Base-by-base conservation (phyloP, 2,329 filamentous ascomycete species). In the Aspergillus latus region DNA sequence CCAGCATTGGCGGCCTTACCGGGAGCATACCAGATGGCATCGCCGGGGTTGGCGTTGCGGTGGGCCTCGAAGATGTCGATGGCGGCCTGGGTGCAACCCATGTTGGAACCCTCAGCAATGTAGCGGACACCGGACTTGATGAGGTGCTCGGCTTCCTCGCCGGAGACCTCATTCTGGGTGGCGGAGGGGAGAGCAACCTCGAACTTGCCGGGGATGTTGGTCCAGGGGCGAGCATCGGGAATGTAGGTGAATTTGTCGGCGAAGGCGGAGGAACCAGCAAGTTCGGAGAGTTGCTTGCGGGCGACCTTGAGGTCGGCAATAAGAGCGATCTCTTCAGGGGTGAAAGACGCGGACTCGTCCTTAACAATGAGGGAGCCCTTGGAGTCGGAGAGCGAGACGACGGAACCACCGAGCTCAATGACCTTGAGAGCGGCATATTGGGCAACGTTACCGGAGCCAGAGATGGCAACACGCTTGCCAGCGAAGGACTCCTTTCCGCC, bases 1-100 rank as follows among this genome's bases (percentile, higher is more conserved):
- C 94, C 94, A 66, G 91, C 92, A 82, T 97, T 97, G 80, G 93
- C 90, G 32, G 94, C 94, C 85, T 97, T 97, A 67, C 91, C 93
- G 49, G 93, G 93, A n/a, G 89, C 94, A 77, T 97, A 97, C 94
- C 94, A 99, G 76, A 96, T 86, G 59, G 90, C 85, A 5, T 78
- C 76, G 63, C 84, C 85, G 80, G 90, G 86, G 73, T 84, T 84
- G 52, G 67, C 64, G 73, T 81, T 74, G 68, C 82, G 85, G 66
- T 92, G 84, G 68, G 87, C 81, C 84, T 97, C 93, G 74, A 97
- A 97, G 64, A 91, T 81, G 69, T 96, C 89, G 69, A 99, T 97
- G 65, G 93, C 93, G 64, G 89, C 92, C 78, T 94, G 91, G 34
- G 92, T 97, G 83, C 92, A 97, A 63, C 94, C 94, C 94, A 99